Base-by-base conservation (phyloP, 1,284 basidiomycete species). In the Erythrobasidium hasegawianum region DNA sequence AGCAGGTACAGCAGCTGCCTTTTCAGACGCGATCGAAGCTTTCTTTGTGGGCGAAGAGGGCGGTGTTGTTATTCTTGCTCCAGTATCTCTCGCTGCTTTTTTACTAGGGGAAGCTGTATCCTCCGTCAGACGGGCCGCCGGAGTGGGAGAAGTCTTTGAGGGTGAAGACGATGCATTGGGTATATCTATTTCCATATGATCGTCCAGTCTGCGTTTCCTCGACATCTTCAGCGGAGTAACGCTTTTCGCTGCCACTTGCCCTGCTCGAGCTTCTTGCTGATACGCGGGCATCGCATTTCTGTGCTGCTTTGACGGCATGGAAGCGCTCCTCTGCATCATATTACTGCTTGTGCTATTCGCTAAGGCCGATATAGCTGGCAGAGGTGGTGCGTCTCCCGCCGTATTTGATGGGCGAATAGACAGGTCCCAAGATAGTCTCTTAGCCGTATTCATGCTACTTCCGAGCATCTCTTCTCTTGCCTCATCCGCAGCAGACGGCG, bases 171-270 rank as follows among this genome's bases (percentile, higher is more conserved):
- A 13, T 16, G 53, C 61, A 5, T 45, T 24, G 47, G 52, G 52
- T 47, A 53, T 41, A 11, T 13, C 54, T 5, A 54, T 45, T 24
- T 47, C 27, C 8, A 41, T 29, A 18, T 27, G 29, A 18, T 33
- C 54, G n/a, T 45, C 11, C 20, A 56, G 29, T 53, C 62, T 57
- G 18, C 61, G 18, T 41, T 65, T 65, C 18, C 54, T 33, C 10
- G 62, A 58, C 22, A 65, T 20, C 24, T 53, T 49, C 27, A 65
- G 45, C 18, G 62, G 55, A 22, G 41, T 41, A 11, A 65, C 22
- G 26, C 62, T 65, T 26, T 65, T 65, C 18, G 55, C 62, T 40
- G 53, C 29, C 53, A 55, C 62, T 33, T 33, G 33, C 22, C 56
- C 26, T 26, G 57, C 33, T 40, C 33, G 55, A 26, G 50, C 62